These are phyloP conservation scores for Aureobasidium pullulans DNA, from an alignment of 2,329 filamentous ascomycete species.

Conservation along the genomic window DNA sequence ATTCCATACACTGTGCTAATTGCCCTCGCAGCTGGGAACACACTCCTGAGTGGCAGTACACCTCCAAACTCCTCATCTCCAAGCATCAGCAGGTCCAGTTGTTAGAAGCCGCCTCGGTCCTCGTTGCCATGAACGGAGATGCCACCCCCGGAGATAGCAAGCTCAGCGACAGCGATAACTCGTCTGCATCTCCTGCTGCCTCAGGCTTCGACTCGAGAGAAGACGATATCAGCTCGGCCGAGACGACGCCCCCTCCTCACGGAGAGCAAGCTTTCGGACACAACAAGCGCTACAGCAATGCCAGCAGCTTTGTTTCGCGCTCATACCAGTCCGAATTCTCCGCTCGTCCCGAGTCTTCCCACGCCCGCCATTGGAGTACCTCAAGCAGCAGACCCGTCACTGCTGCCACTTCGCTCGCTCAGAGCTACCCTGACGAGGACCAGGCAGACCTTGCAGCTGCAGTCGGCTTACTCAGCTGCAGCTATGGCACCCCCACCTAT, in stretches of 20 bases:
- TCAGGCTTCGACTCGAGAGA: slow-evolving; percentile 69
- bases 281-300: slow-evolving; percentile 39
- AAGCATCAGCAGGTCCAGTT: slow-evolving; percentile 99
- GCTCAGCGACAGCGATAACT: slow-evolving; percentile 68
- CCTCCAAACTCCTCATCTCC: slow-evolving; percentile 94
- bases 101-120: slow-evolving; percentile 90
- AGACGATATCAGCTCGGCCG: slow-evolving; percentile 73
- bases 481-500: slow-evolving; percentile 72
- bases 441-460: slow-evolving; percentile 84
- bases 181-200: slow-evolving; percentile 72
- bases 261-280: slow-evolving; percentile 48
- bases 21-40: slow-evolving; percentile 82
- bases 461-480: slow-evolving; percentile 83
- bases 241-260: slow-evolving; percentile 85
- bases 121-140: slow-evolving; percentile 78
- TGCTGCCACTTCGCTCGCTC: slow-evolving; percentile 51
- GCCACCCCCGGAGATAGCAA: slow-evolving; percentile 58
- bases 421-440: slow-evolving; percentile 70
- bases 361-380: slow-evolving; percentile 58
- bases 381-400: slow-evolving; percentile 66
- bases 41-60: slow-evolving; percentile 94
- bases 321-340: slow-evolving; percentile 59
- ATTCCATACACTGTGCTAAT: neutral
- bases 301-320: slow-evolving; percentile 50
- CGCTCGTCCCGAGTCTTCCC: slow-evolving; percentile 38